These are phyloP conservation scores for Notholithocarpus densiflorus DNA, from an alignment of 306 rosid species.

Conservation along the genomic window DNA sequence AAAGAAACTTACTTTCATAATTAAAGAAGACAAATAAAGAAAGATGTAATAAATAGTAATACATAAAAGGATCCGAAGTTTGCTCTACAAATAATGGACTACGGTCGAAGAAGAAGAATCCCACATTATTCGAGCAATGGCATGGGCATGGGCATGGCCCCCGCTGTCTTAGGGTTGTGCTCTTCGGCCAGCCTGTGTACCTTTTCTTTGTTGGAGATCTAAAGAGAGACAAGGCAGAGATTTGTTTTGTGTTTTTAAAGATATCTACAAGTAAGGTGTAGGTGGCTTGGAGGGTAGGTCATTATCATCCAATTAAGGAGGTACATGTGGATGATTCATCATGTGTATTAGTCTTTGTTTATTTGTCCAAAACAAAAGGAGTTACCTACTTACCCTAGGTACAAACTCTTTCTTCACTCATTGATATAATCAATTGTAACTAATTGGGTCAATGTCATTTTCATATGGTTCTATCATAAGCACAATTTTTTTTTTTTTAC, in stretches of 20 bases:
- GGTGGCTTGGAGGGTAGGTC: neutral
- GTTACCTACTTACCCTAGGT: no score
- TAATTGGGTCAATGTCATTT: no score
- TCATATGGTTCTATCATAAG: no score
- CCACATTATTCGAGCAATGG: neutral
- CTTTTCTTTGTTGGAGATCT: neutral
- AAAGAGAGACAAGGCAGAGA: neutral
- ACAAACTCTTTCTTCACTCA: no score
- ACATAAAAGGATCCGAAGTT: neutral
- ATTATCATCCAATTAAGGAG: neutral
- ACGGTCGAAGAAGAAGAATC: neutral
- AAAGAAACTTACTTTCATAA: neutral
- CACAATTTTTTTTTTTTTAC: no score
- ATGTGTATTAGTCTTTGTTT: no score
- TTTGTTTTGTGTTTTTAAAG: neutral
- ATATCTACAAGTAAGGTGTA: neutral
- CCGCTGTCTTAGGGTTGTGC: slow-evolving; percentile 8
- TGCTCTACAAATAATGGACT: neutral
- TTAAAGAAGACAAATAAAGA: no score
- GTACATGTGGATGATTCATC: neutral
- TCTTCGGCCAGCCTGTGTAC: neutral
- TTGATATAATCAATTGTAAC: no score
- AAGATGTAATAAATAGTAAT: neutral
- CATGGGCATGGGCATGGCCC: neutral
- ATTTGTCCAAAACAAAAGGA: no score